Conservation (phyloP, 2,329 filamentous ascomycete genomes). For the Scedosporium minutisporum region DNA sequence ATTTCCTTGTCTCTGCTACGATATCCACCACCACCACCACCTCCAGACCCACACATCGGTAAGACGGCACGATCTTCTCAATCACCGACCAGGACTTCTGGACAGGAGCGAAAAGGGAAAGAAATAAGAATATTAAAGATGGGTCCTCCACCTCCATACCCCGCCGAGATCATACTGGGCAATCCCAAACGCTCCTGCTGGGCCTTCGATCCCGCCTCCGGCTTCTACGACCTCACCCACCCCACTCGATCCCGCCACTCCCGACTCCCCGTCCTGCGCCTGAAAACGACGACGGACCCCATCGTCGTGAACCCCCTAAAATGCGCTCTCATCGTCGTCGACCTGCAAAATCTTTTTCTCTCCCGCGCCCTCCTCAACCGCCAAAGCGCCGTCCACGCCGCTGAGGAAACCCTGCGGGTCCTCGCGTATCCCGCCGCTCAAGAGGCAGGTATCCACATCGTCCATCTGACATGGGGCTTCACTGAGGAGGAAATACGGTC, state of each 20-base stretch:
- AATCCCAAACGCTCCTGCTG: constrained; percentile 7
- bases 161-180: constrained; percentile 6
- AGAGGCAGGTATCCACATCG: constrained; percentile 19
- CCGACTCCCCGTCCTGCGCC: constrained; percentile 9
- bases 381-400: constrained; percentile 7
- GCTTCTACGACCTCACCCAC: constrained; percentile 17
- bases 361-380: constrained; percentile 9
- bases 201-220: constrained; percentile 6
- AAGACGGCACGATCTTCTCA: too few species aligned
- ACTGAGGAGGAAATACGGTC: constrained; percentile 36
- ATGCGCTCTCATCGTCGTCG: constrained; percentile 39
- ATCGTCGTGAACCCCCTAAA: constrained; percentile 28
- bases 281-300: constrained; percentile 16
- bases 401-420: constrained; percentile 5
- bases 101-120: neutral
- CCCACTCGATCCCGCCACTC: constrained; percentile 3
- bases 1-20: too few species aligned
- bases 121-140: neutral
- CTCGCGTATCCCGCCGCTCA: constrained; percentile 8
- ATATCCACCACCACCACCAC: too few species aligned
- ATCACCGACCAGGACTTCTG: neutral
- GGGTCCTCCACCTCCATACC: neutral
- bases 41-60: too few species aligned
- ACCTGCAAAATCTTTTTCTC: constrained; percentile 46
- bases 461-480: constrained; percentile 51